Evolutionary conservation across 2,329 filamentous ascomycete species (phyloP), one percentile per base, ranked within the genome.

Genomic region (Mollisia scopiformis): DNA sequence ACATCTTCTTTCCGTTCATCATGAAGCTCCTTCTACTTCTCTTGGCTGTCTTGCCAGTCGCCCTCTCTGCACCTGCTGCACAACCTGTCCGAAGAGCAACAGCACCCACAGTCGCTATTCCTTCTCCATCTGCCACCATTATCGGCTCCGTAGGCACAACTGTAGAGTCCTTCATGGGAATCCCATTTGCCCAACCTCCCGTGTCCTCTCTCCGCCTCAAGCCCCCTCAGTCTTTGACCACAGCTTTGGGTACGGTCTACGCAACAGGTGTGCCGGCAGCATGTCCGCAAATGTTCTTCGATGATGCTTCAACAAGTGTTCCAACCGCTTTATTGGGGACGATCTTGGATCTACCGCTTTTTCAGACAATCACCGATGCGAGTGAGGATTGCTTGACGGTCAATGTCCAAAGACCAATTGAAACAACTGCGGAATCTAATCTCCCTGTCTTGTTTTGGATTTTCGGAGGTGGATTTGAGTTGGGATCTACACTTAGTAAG

Each of bases 181-280:
- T 94, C 59, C 90, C 90, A 3, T 94, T 87, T 70, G 89, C 90
- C 2, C 78, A 90, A 62, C 82, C 89, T 1, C 90, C 90, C 0
- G 80, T 83, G 0, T 88, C 88, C 0, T 73, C 79, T 6, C 77
- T 91, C 19, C 85, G 91, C 11, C 82, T 94, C 41, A 87, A 83
- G 70, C 87, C 89, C 8, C 91, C 91, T 0, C 81, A 85, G 69
- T 78, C 81, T 6, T 75, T 90, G 16, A 84, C 80, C 3, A 75
- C 77, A 5, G 67, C 79, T 0, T 74, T 90, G 1, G 89, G 88
- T 1, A 86, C 79, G 0, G 79, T 89, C 49, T 80, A 86, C 43
- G 88, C 86, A 0, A 86, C 84, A 0, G 82, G 81, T 0, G 67
- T 73, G n/a, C 81, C 87, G 0, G 81, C 80, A 5, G 82, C 88